A percentile compares a stretch with the other conserved stretches of the same genome.
Conservation (phyloP, 768 basidiomycete genomes). For the Gymnopilus junonius region DNA sequence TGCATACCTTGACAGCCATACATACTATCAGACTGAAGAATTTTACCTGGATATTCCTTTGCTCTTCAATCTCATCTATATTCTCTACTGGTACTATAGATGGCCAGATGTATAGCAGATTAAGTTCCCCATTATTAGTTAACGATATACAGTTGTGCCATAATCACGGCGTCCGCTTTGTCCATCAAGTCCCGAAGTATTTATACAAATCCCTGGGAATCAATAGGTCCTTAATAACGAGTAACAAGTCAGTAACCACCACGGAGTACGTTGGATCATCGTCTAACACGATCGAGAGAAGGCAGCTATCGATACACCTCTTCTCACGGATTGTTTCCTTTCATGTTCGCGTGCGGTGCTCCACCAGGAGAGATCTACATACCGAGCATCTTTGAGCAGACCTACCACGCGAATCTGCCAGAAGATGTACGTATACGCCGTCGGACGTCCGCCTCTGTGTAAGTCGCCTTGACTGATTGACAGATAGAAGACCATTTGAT, state of each 20-base stretch:
- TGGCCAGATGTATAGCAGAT: too few relatives aligned
- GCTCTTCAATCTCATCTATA: too few relatives aligned
- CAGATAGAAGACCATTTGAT: not conserved
- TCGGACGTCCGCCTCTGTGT: not conserved
- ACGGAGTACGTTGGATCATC: not conserved
- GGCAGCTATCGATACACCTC: not conserved
- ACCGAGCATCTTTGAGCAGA: not conserved
- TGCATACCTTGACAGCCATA: too few relatives aligned
- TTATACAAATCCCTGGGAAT: not conserved
- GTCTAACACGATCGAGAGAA: constrained; percentile 1
- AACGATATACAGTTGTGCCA: not conserved
- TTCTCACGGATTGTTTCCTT: not conserved
- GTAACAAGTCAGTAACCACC: not conserved
- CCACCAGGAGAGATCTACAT: not conserved
- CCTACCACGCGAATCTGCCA: not conserved
- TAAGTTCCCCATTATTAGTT: too few relatives aligned
- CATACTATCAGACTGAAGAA: too few relatives aligned
- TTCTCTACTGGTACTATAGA: too few relatives aligned
- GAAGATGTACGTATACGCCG: not conserved
- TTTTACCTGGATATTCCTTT: too few relatives aligned
- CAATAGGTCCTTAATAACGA: not conserved
- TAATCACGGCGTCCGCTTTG: not conserved
- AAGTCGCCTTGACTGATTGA: not conserved
- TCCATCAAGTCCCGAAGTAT: not conserved
- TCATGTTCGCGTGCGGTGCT: not conserved